phyloP scores from a whole-genome alignment of 257 asterid genomes.

The Perilla frutescens region DNA sequence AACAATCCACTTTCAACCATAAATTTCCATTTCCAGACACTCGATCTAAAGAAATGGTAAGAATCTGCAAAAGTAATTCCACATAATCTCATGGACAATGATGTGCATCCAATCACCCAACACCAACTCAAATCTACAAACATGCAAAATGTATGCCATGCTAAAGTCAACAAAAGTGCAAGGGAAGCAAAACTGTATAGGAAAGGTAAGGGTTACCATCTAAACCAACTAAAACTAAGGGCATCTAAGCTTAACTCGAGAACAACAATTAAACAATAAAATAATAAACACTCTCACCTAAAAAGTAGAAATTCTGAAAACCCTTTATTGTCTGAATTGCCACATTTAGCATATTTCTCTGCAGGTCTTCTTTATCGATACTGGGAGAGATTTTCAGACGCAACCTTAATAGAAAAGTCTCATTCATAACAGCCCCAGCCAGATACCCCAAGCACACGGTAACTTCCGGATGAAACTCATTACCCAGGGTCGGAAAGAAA shows the following conservation, averaged over 20 bases:
- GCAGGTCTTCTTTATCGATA: slow-evolving; percentile 30
- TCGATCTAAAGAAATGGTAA: slow-evolving; percentile 19
- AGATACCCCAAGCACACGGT: slow-evolving; percentile 30
- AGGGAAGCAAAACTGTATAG: slow-evolving; percentile 1
- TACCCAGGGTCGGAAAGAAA: slow-evolving; percentile 41
- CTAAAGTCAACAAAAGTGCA: slow-evolving; percentile 16
- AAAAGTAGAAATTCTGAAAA: slow-evolving; percentile 42
- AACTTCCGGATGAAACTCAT: slow-evolving; percentile 34
- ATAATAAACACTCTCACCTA: slow-evolving; percentile 38
- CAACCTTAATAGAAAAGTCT: slow-evolving; percentile 40
- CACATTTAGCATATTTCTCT: slow-evolving; percentile 26
- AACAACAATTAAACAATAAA: slow-evolving; percentile 28
- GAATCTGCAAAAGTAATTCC: slow-evolving; percentile 17
- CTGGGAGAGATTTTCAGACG: slow-evolving; percentile 35
- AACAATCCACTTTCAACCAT: slow-evolving; percentile 8
- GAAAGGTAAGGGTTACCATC: slow-evolving; percentile 24
- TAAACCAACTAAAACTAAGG: slow-evolving; percentile 30
- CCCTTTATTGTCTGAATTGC: slow-evolving; percentile 46
- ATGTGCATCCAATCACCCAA: slow-evolving; percentile 27
- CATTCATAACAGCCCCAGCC: slow-evolving; percentile 47
- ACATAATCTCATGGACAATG: slow-evolving; percentile 26
- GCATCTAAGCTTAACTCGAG: slow-evolving; percentile 17
- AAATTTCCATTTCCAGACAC: slow-evolving; percentile 24
- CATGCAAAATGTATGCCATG: too few relatives aligned
- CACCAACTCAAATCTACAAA: too few relatives aligned